Conservation (phyloP, 495 filamentous ascomycete genomes). For the Aspergillus nidulans region DNA sequence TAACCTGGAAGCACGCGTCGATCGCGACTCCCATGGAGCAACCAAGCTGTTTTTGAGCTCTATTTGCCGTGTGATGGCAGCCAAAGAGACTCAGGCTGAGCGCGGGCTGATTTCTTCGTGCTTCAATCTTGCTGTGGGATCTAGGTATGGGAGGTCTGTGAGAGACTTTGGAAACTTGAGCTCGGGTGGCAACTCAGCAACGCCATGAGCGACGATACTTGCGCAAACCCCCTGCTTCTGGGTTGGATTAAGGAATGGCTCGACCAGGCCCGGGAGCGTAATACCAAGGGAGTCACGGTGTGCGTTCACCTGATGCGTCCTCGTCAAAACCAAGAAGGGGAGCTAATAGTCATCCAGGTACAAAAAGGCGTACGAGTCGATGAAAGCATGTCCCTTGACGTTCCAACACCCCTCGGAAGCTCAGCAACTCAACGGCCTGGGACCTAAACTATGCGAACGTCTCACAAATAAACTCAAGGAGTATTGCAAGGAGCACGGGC, state of each 20-base stretch:
- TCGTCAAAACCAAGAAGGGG: background rate
- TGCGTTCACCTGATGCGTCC: conserved; percentile 24
- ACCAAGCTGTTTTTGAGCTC: background rate
- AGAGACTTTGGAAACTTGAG: background rate
- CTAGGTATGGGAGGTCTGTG: background rate
- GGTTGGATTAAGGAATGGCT: conserved; percentile 78
- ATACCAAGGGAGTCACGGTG: conserved; percentile 63
- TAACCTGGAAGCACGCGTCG: background rate
- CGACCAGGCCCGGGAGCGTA: conserved; percentile 65
- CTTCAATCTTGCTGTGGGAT: background rate
- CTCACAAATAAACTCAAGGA: conserved; percentile 64
- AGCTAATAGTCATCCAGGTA: conserved; percentile 44
- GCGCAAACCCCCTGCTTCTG: conserved; percentile 71
- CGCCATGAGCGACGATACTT: conserved; percentile 43
- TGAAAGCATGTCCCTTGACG: conserved; percentile 70
- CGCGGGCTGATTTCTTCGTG: background rate
- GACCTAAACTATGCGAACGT: conserved; percentile 63
- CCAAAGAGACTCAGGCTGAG: background rate
- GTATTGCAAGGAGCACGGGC: conserved; percentile 63
- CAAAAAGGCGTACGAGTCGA: conserved; percentile 75
- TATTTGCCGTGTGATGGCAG: background rate
- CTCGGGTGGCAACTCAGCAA: background rate
- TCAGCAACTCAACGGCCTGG: conserved; percentile 67
- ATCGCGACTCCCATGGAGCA: background rate
- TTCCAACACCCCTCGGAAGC: conserved; percentile 74